Percentiles rank a stretch among this genome's conserved stretches.
Conservation (phyloP, 306 rosid genomes). For the Prunus armeniaca region DNA sequence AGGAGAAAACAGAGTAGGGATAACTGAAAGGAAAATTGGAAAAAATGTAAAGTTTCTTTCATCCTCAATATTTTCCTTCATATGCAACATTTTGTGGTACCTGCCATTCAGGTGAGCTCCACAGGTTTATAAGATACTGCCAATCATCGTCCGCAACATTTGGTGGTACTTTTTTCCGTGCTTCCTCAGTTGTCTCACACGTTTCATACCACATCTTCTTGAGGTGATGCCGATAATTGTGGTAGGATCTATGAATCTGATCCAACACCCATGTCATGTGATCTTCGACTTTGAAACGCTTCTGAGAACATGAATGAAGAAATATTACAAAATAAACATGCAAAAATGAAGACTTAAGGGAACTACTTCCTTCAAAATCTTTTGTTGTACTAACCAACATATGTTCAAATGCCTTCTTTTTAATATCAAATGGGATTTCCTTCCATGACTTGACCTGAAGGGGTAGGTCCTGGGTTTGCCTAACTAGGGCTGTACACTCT, state of each 20-base stretch:
- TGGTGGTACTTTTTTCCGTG: neutral
- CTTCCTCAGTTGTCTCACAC: conserved; percentile 10
- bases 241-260: conserved; percentile 14
- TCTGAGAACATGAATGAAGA: neutral
- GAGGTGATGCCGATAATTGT: conserved; percentile 8
- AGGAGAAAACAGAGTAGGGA: neutral
- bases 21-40: neutral
- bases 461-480: conserved; percentile 9
- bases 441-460: conserved; percentile 9
- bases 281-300: conserved; percentile 18
- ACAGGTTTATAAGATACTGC: conserved; percentile 12
- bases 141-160: conserved; percentile 9
- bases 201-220: neutral
- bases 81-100: neutral
- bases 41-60: neutral
- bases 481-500: conserved; percentile 11
- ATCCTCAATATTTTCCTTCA: neutral
- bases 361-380: neutral
- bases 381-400: conserved; percentile 3
- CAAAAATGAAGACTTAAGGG: neutral
- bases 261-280: conserved; percentile 4
- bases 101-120: conserved; percentile 16
- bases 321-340: neutral
- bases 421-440: conserved; percentile 14
- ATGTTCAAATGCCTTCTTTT: conserved; percentile 9